A percentile compares a stretch with the other conserved stretches of the same genome.
Conservation (phyloP, 1,139 yeast genomes). For the Taphrina communis region DNA sequence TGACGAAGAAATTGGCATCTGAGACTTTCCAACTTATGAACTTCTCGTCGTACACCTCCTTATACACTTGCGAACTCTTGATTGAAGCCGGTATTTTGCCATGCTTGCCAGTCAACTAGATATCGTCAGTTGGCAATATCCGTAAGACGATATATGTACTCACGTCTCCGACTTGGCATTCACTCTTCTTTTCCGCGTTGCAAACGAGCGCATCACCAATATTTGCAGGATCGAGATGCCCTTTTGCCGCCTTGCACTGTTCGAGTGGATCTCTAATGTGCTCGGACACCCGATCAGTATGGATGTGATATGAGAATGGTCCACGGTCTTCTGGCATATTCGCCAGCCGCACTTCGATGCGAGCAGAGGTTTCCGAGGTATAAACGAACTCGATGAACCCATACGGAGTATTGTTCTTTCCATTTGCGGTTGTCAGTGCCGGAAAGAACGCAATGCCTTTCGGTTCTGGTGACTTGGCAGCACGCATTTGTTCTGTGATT, state of each 20-base stretch:
- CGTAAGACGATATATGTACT: neutral
- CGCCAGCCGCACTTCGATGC: slow-evolving; percentile 21
- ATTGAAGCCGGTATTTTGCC: slow-evolving; percentile 19
- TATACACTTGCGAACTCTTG: slow-evolving; percentile 23
- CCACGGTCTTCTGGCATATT: slow-evolving; percentile 13
- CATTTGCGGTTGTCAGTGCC: neutral
- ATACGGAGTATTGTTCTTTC: slow-evolving; percentile 7
- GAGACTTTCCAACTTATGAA: slow-evolving; percentile 7
- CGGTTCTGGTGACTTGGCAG: slow-evolving; percentile 22
- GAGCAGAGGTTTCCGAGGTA: slow-evolving; percentile 11
- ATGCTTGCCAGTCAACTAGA: slow-evolving; percentile 25
- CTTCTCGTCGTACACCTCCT: slow-evolving; percentile 28
- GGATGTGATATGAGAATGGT: slow-evolving; percentile 29
- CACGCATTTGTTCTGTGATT: neutral
- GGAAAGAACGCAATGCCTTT: slow-evolving; percentile 15
- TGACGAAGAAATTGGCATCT: slow-evolving; percentile 9
- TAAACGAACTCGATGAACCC: slow-evolving; percentile 17
- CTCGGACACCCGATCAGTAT: slow-evolving; percentile 24
- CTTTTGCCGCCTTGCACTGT: slow-evolving; percentile 28
- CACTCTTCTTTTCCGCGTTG: slow-evolving; percentile 1
- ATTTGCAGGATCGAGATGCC: slow-evolving; percentile 22
- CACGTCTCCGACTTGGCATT: slow-evolving; percentile 36
- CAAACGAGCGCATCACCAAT: slow-evolving; percentile 12
- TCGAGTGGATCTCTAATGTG: slow-evolving; percentile 6
- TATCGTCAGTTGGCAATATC: neutral